These are phyloP conservation scores for Chlorella sp. DNA, from an alignment of 139 green algal species.

Conservation along the genomic window DNA sequence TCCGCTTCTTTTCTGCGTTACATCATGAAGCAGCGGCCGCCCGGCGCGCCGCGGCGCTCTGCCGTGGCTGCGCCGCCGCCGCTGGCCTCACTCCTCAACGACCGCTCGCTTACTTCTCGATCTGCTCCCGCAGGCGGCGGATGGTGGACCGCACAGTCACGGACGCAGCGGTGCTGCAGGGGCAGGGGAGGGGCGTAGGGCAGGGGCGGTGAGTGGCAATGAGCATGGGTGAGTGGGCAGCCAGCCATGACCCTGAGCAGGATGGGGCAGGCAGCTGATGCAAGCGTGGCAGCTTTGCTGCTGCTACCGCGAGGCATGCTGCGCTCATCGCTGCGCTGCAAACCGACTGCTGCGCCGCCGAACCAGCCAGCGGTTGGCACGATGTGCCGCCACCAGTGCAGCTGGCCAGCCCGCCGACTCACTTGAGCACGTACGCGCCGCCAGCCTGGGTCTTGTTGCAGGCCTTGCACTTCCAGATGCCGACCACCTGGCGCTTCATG, in stretches of 20 bases:
- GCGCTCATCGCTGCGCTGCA: too few relatives aligned
- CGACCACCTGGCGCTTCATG: constrained; percentile 92
- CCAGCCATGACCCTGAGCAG: too few relatives aligned
- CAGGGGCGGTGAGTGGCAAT: not conserved
- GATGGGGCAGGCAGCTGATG: too few relatives aligned
- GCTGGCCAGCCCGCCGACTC: constrained; percentile 5
- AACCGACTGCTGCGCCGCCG: too few relatives aligned
- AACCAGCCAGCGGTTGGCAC: too few relatives aligned
- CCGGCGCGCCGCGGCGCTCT: too few relatives aligned
- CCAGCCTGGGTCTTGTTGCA: constrained; percentile 95
- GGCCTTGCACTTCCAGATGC: constrained; percentile 98
- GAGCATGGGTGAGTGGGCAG: not conserved
- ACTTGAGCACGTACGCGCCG: constrained; percentile 94
- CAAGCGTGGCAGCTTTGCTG: not conserved
- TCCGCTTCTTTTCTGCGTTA: too few relatives aligned
- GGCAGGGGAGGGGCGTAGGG: not conserved
- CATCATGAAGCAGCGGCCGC: too few relatives aligned
- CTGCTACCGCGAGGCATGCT: not conserved
- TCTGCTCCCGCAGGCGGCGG: constrained; percentile 95
- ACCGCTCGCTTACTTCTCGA: constrained; percentile 63
- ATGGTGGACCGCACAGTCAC: constrained; percentile 98
- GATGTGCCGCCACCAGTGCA: too few relatives aligned
- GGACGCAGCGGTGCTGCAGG: constrained; percentile 88
- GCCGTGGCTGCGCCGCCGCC: too few relatives aligned
- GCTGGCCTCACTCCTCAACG: not conserved